Evolutionary conservation across 2,329 filamentous ascomycete species (phyloP).

Genomic region (Phyllosticta citrichinensis): DNA sequence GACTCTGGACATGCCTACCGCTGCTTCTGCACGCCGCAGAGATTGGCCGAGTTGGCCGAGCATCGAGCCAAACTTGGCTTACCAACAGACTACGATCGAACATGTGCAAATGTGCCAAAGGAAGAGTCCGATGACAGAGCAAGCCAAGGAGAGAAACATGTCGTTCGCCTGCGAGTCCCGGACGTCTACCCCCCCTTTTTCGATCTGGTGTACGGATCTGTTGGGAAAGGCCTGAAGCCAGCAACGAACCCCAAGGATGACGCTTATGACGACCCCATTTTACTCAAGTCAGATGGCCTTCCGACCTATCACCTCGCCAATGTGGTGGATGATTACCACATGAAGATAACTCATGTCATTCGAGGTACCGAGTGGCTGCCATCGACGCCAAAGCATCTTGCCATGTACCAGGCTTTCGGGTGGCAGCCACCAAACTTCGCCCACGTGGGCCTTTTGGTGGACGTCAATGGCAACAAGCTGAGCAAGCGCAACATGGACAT

Average conservation of each 20-base stretch:
- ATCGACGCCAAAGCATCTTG: conserved; percentile 72
- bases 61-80: conserved; percentile 50
- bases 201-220: conserved; percentile 70
- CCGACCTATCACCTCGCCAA: conserved; percentile 98
- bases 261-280: conserved; percentile 70
- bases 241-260: conserved; percentile 25
- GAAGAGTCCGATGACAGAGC: conserved; percentile 64
- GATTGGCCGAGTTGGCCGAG: conserved; percentile 57
- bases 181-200: conserved; percentile 53
- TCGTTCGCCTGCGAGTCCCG: conserved; percentile 64
- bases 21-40: conserved; percentile 76
- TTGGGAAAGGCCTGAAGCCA: conserved; percentile 41
- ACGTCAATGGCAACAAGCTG: conserved; percentile 39
- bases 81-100: conserved; percentile 57
- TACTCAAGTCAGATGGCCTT: conserved; percentile 83
- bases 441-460: conserved; percentile 39
- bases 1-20: conserved; percentile 69
- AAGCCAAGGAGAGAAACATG: conserved; percentile 57
- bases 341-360: conserved; percentile 94
- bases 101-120: conserved; percentile 56
- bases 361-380: conserved; percentile 95
- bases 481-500: conserved; percentile 75
- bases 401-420: conserved; percentile 40
- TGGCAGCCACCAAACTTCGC: conserved; percentile 40
- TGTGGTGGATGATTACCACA: conserved; percentile 89